Evolutionary conservation across 306 rosid species (phyloP), one percentile per base, ranked within the genome.

Genomic region (Cotoneaster glaucophyllus): DNA sequence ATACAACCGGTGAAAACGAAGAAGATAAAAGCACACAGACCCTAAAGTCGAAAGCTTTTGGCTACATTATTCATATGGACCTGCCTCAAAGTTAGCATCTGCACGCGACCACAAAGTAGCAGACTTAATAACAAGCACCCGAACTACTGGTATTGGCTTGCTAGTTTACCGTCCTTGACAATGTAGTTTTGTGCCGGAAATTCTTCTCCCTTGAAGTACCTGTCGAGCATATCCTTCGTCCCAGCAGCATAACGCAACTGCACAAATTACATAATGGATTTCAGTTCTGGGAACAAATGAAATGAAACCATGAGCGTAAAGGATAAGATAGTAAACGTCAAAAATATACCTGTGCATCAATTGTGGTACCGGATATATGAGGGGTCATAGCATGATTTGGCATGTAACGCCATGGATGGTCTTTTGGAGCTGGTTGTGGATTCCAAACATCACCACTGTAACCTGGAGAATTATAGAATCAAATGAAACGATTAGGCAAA

Each of bases 371-470:
- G 52, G 97, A 95, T 73, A 88, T 61, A 77, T 95, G 99, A 76
- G 99, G 99, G 71, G 99, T 95, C 99, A 95, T 95, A 45, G 99
- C 97, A 21, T 95, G 96, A 82, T 95, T 95, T 25, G 98, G 96
- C 98, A 95, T 95, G 85, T 88, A 82, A 61, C 99, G 99, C 99
- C 99, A 95, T 71, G 99, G 99, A 73, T 95, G 99, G 82, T 95
- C 99, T 84, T 95, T 92, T 12, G 99, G 99, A 74, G 99, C 97
- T 59, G 99, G 99, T 77, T 95, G 99, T 29, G 96, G 97, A 64
- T 71, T 34, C 99, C 99, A 92, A 71, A 95, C 98, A 84, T 95
- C 98, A 8, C 98, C 98, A 70, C 98, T 78, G 76, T 95, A 95
- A 62, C 98, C 98, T 95, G 79, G 44, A 78, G 19, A 76, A 75